Evolutionary conservation across 495 filamentous ascomycete genomes (phyloP), one percentile per base, ranked within the genome.

Genomic region (Penicillium mononematosum): DNA sequence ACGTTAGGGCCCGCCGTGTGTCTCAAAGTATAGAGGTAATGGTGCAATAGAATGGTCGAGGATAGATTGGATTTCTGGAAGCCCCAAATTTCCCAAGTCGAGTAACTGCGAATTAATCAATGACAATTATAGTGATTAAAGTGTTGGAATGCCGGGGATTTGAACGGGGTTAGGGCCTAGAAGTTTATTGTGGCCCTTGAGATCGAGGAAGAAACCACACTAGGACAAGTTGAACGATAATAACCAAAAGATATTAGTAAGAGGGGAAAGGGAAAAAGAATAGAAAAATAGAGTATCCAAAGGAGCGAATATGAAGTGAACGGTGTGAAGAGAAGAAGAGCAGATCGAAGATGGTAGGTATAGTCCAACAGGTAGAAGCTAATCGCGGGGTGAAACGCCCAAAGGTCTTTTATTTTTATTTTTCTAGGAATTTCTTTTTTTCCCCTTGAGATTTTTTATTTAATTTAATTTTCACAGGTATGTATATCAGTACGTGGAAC

Each of bases 351-450:
- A 63, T 51, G 53, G 60, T 48, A 48, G 53, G 57, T 65, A 67
- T 65, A 68, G 64, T 68, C 55, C 46, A 64, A 58, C 53, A 68
- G 60, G 62, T 41, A 48, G 61, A 64, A 67, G 68, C 70, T 71
- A 71, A 72, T 71, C 68, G 70, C 65, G 70, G 70, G 70, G 70
- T 72, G 70, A 72, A 71, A 72, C 66, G 64, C 59, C 63, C 54
- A 53, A 58, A 56, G 36, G 57, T 50, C 52, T 24, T 60, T 58
- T 58, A 52, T 29, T 49, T 45, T 60, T 60, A 45, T 62, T 36
- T 55, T 54, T 53, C 11, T 29, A 16, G 38, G 42, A 32, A 41
- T 59, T 47, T 62, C 50, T 62, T 61, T 50, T 57, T 63, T 52
- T 55, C 7, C 27, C 7, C 27, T 20, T 49, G 42, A 11, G 29